A percentile compares a stretch with the other conserved stretches of the same genome.
Evolutionary conservation across 2,329 filamentous ascomycete genomes (phyloP).

Genomic region (Penicillium brevicompactum): DNA sequence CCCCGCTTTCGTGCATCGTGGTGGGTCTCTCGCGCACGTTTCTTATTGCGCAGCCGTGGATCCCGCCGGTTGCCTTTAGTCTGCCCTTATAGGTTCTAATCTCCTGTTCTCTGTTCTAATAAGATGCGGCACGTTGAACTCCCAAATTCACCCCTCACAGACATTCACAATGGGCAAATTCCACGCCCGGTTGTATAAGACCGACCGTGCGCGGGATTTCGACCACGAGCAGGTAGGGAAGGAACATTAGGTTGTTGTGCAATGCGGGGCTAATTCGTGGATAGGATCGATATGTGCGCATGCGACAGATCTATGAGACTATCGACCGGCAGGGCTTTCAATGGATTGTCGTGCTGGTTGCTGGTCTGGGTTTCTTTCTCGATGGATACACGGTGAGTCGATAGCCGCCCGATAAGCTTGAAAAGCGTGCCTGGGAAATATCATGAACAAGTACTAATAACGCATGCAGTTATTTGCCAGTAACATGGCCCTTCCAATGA

Average conservation of each 20-base stretch:
- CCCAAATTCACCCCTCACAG: not conserved
- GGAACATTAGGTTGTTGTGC: not conserved
- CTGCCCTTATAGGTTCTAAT: not conserved
- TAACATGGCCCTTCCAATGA: slow-evolving; percentile 54
- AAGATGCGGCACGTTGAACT: not conserved
- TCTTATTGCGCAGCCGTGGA: not conserved
- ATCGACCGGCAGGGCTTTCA: slow-evolving; percentile 47
- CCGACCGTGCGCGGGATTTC: slow-evolving; percentile 47
- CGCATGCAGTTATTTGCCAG: slow-evolving; percentile 47
- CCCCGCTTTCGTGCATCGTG: slow-evolving; percentile 1
- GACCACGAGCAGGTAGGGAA: slow-evolving; percentile 44
- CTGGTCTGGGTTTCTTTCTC: slow-evolving; percentile 54
- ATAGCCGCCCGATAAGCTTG: not conserved
- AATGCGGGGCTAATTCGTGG: not conserved
- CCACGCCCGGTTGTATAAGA: slow-evolving; percentile 43
- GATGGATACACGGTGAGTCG: slow-evolving; percentile 46
- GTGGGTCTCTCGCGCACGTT: slow-evolving; percentile 14
- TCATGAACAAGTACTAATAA: not conserved
- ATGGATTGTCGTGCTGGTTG: slow-evolving; percentile 49
- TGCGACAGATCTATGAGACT: slow-evolving; percentile 48
- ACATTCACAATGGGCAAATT: slow-evolving; percentile 35
- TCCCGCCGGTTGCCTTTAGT: not conserved
- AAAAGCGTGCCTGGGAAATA: not conserved
- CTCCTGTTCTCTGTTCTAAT: not conserved
- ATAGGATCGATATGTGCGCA: slow-evolving; percentile 46